Base-by-base conservation (phyloP, 768 basidiomycete species). In the Jaapia argillacea region DNA sequence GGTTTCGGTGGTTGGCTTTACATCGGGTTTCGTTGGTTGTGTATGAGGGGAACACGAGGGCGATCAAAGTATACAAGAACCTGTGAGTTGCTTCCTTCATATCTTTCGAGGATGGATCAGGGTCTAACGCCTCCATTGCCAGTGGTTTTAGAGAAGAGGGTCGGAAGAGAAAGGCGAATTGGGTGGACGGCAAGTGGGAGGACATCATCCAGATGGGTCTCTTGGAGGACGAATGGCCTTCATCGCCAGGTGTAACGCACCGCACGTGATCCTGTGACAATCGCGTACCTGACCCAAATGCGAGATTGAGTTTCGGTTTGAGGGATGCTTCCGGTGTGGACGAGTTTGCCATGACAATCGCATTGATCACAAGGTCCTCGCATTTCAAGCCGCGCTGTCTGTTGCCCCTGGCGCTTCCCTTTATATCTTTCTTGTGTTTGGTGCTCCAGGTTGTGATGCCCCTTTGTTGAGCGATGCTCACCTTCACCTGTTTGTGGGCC, bases 111-210 rank as follows among this genome's bases (percentile, higher is more conserved):
- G 7, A 33, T 33, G 28, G 28, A 16, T 31, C 24, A 16, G 12
- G 22, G 10, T 3, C 23, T 13, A 18, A 13, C 28, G 16, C 31
- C 14, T 28, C 14, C 26, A 22, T 21, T 18, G 37, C 18, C 27
- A 69, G 66, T n/a, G 68, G 67, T 1, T 71, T 69, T 49, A 53
- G 62, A 1, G 54, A 60, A 4, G 69, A 70, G 45, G 58, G 57
- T 4, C 39, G 54, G 16, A 42, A 47, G 21, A 43, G 59, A 12
- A 53, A 59, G 40, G 48, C 51, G 6, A 37, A 51, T 2, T 61
- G 57, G 57, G 36, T 52, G 10, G 50, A 59, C 27, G 59, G 59
- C 0, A 40, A 44, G 5, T 61, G 58, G 59, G 36, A 45, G 18
- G 58, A 61, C 41, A 45, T 53, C 6, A 43, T 54, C 36, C 45